These are phyloP conservation scores for Cephaloascus albidus DNA, from an alignment of 805 yeast species.

Conservation along the genomic window DNA sequence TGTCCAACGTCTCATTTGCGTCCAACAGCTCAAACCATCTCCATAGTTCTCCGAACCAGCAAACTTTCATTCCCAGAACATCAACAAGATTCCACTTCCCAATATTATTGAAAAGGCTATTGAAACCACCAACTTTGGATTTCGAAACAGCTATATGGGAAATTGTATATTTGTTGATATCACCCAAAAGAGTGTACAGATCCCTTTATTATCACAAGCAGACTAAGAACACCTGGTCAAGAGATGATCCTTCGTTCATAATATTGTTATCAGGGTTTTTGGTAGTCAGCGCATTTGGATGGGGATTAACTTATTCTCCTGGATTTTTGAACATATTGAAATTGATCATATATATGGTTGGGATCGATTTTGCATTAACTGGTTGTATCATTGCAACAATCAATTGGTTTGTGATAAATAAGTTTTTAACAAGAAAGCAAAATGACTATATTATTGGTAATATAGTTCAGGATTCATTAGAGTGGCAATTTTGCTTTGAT, in stretches of 20 bases:
- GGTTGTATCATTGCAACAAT: slow-evolving; percentile 65
- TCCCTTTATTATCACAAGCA: slow-evolving; percentile 77
- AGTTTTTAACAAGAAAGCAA: slow-evolving; percentile 38
- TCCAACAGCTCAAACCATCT: neutral
- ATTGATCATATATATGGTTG: slow-evolving; percentile 73
- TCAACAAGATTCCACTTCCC: neutral
- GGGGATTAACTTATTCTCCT: slow-evolving; percentile 82
- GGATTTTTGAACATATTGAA: slow-evolving; percentile 49
- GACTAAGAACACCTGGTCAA: slow-evolving; percentile 69
- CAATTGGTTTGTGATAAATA: slow-evolving; percentile 66
- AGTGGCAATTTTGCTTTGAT: slow-evolving; percentile 94
- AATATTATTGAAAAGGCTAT: slow-evolving; percentile 23
- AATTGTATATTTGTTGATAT: slow-evolving; percentile 58
- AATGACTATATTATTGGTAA: slow-evolving; percentile 1
- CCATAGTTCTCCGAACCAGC: neutral
- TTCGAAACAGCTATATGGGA: slow-evolving; percentile 95
- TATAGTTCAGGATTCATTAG: slow-evolving; percentile 30
- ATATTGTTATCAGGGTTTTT: slow-evolving; percentile 61
- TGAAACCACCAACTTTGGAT: slow-evolving; percentile 75
- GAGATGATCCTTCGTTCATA: slow-evolving; percentile 90
- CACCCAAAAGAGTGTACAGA: slow-evolving; percentile 77
- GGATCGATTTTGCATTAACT: slow-evolving; percentile 66
- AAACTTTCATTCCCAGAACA: neutral
- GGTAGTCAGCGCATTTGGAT: slow-evolving; percentile 69
- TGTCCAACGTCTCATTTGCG: neutral